These are phyloP conservation scores for Somion occarium DNA, from an alignment of 1,284 basidiomycete genomes.

Conservation along the genomic window DNA sequence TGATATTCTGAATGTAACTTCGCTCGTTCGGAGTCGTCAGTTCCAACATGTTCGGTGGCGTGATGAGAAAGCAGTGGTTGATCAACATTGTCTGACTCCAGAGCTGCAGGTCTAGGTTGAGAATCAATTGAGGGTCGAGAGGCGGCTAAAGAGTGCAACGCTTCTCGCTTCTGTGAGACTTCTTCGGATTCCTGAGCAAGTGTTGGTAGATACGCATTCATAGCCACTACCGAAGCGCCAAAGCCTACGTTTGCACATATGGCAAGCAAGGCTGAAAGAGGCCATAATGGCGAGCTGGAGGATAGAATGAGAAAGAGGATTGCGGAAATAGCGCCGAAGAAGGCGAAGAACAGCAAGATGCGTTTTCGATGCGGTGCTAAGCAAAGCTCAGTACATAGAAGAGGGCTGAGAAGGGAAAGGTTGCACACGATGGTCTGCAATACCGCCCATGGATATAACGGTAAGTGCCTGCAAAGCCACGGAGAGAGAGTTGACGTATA, in stretches of 20 bases:
- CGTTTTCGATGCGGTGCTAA: conserved; percentile 77
- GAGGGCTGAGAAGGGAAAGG: too few species aligned
- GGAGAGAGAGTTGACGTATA: conserved; percentile 83
- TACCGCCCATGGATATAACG: conserved; percentile 85
- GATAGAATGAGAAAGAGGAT: conserved; percentile 71
- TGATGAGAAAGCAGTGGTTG: background rate
- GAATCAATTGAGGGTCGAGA: background rate
- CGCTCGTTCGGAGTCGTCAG: conserved; percentile 15
- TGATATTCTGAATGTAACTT: conserved; percentile 20
- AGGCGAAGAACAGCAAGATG: conserved; percentile 72
- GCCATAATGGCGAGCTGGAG: conserved; percentile 65
- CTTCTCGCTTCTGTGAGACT: conserved; percentile 42
- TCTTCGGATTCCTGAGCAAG: conserved; percentile 66
- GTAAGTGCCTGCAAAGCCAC: conserved; percentile 85
- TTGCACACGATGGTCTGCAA: conserved; percentile 79
- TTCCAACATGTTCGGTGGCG: conserved; percentile 10
- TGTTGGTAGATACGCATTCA: conserved; percentile 84
- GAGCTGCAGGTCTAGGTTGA: too few species aligned
- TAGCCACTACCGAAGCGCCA: conserved; percentile 79
- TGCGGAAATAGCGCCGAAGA: conserved; percentile 61
- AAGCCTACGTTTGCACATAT: conserved; percentile 79
- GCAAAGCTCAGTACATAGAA: too few species aligned
- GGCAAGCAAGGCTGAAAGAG: conserved; percentile 56
- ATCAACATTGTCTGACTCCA: background rate
- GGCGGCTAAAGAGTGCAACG: conserved; percentile 21